Base-by-base conservation (phyloP, 306 rosid species). In the Canavalia ensiformis region DNA sequence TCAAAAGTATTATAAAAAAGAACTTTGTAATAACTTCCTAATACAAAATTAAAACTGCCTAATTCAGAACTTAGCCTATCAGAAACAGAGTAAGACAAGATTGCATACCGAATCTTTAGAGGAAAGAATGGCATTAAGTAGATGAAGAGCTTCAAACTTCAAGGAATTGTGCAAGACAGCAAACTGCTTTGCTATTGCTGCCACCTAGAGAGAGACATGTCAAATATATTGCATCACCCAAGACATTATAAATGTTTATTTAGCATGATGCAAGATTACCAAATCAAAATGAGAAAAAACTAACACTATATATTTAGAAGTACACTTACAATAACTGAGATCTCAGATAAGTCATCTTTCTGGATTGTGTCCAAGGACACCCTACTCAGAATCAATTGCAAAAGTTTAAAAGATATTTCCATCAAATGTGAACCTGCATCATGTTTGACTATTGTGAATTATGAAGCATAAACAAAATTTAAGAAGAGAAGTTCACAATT, bases 131-230 rank as follows among this genome's bases (percentile, higher is more conserved):
- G 87, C 87, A 75, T 90, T 83, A 50, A 95, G 91, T 51, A 95
- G 82, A 83, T 89, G 95, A 68, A 95, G 91, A 51, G 91, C 92
- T 82, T 95, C 94, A 42, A 95, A 95, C 82, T 95, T 95, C 81
- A 85, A 72, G 83, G 92, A 87, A 75, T 81, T 90, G 62, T 95
- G 99, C 83, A 89, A 84, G 72, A 91, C 82, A 50, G 97, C 90
- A 87, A 93, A 95, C 82, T 84, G 97, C 86, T 87, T 89, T 66
- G 97, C 90, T 69, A 89, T 64, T 84, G 72, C 72, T 13, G 85
- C 86, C 81, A 93, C 95, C 99, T 95, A 83, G 28, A 65, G 57
- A 73, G 45, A 62, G 29, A 75, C 75, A 31, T 35, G 57, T 11
- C 33, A 81, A 37, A 70, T 39, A 34, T 33, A 76, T 62, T 55